These are phyloP conservation scores for Heritiera littoralis DNA, from an alignment of 345 rosid species.

Conservation along the genomic window DNA sequence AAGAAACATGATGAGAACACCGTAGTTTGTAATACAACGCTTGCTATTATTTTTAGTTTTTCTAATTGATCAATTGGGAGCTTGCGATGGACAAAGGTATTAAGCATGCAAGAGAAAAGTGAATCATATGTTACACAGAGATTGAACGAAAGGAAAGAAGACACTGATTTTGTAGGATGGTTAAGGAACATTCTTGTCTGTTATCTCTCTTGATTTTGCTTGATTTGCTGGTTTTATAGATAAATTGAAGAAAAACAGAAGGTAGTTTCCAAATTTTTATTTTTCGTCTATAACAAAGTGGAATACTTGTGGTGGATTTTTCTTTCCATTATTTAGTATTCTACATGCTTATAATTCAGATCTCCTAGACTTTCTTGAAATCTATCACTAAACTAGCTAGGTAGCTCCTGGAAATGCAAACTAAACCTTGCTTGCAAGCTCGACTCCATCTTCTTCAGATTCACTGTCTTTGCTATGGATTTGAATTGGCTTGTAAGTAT, in stretches of 20 bases:
- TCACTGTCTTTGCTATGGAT: constrained; percentile 36
- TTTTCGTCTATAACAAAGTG: background rate
- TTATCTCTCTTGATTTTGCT: background rate
- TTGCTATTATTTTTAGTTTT: no score
- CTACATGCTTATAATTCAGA: background rate
- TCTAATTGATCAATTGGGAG: background rate
- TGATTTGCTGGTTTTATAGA: background rate
- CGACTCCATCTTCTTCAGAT: constrained; percentile 34
- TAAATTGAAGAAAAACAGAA: background rate
- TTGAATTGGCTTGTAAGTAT: constrained; percentile 75
- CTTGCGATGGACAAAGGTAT: background rate
- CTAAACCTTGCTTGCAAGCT: constrained; percentile 42
- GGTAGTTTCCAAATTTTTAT: background rate
- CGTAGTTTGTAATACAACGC: no score
- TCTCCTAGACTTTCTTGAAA: no score
- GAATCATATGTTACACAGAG: no score
- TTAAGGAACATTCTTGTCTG: background rate
- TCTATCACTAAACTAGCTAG: background rate
- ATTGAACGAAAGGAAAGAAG: background rate
- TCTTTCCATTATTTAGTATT: background rate
- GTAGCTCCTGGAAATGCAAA: background rate
- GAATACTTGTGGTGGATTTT: background rate
- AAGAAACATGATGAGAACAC: no score
- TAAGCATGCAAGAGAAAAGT: background rate
- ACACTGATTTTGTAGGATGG: background rate